These are phyloP conservation scores for Hansenula lynferdii DNA, from an alignment of 1,139 yeast genomes.

Conservation along the genomic window DNA sequence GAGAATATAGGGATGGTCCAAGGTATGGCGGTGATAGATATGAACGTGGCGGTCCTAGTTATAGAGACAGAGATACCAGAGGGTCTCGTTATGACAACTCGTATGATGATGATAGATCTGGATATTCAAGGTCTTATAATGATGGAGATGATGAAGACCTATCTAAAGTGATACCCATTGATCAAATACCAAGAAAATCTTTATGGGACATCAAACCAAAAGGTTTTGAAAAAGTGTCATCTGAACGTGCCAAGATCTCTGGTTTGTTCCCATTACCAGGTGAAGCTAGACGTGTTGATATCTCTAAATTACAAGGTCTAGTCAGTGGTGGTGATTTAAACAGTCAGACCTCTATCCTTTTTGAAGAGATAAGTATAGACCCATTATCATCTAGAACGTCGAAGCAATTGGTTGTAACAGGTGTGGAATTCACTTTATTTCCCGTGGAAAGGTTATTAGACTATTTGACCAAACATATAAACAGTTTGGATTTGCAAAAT, in stretches of 20 bases:
- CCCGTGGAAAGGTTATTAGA: slow-evolving; percentile 35
- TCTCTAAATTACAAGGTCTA: slow-evolving; percentile 48
- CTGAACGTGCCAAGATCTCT: slow-evolving; percentile 75
- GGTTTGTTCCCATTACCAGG: slow-evolving; percentile 83
- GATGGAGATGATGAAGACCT: slow-evolving; percentile 25
- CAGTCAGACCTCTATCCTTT: slow-evolving; percentile 27
- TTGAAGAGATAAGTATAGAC: slow-evolving; percentile 41
- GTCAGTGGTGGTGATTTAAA: slow-evolving; percentile 33
- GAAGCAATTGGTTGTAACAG: slow-evolving; percentile 43
- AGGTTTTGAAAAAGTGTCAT: slow-evolving; percentile 73
- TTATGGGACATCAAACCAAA: slow-evolving; percentile 74
- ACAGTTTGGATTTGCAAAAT: slow-evolving; percentile 23
- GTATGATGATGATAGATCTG: no score
- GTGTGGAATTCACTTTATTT: slow-evolving; percentile 38
- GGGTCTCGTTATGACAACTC: no score
- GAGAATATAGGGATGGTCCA: slow-evolving; percentile 6
- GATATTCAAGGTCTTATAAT: not conserved
- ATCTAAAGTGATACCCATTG: slow-evolving; percentile 34
- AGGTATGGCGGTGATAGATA: slow-evolving; percentile 5
- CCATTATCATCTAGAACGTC: slow-evolving; percentile 49
- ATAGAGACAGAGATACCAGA: no score
- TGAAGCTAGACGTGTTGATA: slow-evolving; percentile 50
- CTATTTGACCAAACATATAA: slow-evolving; percentile 38
- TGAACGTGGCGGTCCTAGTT: no score
- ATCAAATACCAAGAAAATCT: slow-evolving; percentile 39